Percentiles rank a stretch among this genome's conserved stretches.
phyloP scores from a whole-genome alignment of 2,329 filamentous ascomycete genomes.

The Chrysoporthe deuterocubensis region DNA sequence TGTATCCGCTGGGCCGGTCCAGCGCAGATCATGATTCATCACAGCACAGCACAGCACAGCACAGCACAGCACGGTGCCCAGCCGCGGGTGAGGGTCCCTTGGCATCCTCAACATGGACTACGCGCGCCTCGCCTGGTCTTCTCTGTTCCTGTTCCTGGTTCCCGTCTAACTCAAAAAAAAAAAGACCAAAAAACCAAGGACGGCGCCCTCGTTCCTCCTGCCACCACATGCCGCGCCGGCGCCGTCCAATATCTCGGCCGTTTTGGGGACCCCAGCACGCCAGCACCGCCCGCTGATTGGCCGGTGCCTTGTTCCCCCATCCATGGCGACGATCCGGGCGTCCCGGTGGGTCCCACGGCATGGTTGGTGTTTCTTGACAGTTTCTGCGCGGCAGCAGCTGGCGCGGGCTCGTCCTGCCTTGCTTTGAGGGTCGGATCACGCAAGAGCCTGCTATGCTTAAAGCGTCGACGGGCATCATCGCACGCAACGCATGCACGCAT shows the following conservation, averaged over 20 bases:
- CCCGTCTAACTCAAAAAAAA: neutral
- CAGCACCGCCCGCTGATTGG: slow-evolving; percentile 7
- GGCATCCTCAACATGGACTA: neutral
- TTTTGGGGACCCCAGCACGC: neutral
- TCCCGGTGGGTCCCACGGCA: slow-evolving; percentile 20
- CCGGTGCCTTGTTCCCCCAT: no score
- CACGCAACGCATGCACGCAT: no score
- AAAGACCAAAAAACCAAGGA: neutral
- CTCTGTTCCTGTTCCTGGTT: neutral
- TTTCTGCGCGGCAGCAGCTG: neutral
- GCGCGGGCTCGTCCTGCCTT: neutral
- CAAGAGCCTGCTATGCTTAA: slow-evolving; percentile 22
- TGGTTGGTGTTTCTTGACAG: slow-evolving; percentile 13
- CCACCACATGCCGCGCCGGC: neutral
- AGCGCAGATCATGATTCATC: slow-evolving; percentile 8
- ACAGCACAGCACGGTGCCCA: neutral
- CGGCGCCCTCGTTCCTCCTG: neutral
- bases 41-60: no score
- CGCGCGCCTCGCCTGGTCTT: neutral
- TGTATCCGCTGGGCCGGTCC: no score
- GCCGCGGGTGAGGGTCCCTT: neutral
- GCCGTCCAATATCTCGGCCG: neutral
- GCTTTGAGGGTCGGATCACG: slow-evolving; percentile 17
- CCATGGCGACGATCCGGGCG: slow-evolving; percentile 11
- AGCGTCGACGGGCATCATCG: slow-evolving; percentile 8